These are phyloP conservation scores for Chlamydomonas applanata DNA, from an alignment of 139 green algal genomes.

Conservation along the genomic window DNA sequence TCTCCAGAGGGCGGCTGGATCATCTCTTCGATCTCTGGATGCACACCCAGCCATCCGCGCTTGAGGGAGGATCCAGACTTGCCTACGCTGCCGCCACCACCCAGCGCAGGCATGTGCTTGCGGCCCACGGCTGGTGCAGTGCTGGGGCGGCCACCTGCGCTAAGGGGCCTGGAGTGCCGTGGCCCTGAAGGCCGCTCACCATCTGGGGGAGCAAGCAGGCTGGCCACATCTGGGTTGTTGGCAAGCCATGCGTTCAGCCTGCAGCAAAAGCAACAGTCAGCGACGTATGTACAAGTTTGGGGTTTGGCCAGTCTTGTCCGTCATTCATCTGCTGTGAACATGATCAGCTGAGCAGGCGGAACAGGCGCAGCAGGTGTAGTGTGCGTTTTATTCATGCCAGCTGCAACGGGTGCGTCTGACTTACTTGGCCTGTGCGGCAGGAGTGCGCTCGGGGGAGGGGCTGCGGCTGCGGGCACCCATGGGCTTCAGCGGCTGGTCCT, in stretches of 20 bases:
- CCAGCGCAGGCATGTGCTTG: neutral
- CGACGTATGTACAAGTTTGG: too few species aligned
- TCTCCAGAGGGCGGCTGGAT: neutral
- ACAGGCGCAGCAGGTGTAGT: too few species aligned
- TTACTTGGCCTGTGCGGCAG: too few species aligned
- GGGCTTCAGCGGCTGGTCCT: too few species aligned
- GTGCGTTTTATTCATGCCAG: too few species aligned
- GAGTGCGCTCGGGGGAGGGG: neutral
- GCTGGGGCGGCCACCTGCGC: neutral
- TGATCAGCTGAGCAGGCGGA: too few species aligned
- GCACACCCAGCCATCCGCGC: slow-evolving; percentile 3
- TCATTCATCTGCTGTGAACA: too few species aligned
- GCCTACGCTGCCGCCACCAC: neutral
- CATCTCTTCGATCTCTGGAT: slow-evolving; percentile 5
- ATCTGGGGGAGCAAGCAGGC: neutral
- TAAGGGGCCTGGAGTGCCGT: too few species aligned
- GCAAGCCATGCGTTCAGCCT: neutral
- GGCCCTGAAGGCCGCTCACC: neutral
- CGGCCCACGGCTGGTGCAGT: neutral
- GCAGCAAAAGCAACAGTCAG: neutral
- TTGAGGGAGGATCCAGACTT: neutral
- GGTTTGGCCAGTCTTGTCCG: too few species aligned
- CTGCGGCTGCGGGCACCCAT: neutral
- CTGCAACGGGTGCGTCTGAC: too few species aligned
- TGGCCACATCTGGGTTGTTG: neutral